A percentile compares a stretch with the other conserved stretches of the same genome.
Conservation (phyloP, 805 yeast species). For the Candida palmyrensis region DNA sequence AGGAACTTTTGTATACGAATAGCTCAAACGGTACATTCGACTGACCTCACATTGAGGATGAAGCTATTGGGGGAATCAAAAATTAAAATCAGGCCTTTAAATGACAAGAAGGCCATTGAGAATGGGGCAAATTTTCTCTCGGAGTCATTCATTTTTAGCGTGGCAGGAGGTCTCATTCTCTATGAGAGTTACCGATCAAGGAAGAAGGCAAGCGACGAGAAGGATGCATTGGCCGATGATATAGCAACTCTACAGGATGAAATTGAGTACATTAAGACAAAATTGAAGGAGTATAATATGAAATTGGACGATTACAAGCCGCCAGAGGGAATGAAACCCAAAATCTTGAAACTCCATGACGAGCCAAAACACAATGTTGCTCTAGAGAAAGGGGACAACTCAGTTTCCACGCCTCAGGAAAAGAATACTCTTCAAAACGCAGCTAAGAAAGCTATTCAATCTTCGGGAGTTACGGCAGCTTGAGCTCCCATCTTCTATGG, state of each 20-base stretch:
- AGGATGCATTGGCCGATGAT: conserved; percentile 69
- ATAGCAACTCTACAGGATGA: conserved; percentile 66
- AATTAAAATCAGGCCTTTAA: conserved; percentile 65
- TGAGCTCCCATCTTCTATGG: background rate
- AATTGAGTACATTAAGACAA: conserved; percentile 50
- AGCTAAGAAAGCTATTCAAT: no score
- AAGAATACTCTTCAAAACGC: no score
- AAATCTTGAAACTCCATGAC: conserved; percentile 38
- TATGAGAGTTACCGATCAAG: conserved; percentile 68
- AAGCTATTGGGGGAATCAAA: conserved; percentile 51
- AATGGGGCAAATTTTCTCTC: conserved; percentile 76
- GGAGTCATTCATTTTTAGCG: conserved; percentile 71
- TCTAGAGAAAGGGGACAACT: no score
- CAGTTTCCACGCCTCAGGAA: no score
- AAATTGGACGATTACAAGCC: conserved; percentile 46
- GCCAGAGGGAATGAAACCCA: conserved; percentile 43
- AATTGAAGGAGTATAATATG: conserved; percentile 38
- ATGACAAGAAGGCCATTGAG: conserved; percentile 77
- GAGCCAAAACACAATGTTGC: no score
- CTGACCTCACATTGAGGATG: conserved; percentile 61
- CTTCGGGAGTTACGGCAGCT: background rate
- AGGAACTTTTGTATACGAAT: conserved; percentile 56
- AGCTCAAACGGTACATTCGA: conserved; percentile 67
- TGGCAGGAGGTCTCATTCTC: conserved; percentile 71
- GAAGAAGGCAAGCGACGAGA: conserved; percentile 54